phyloP scores from a whole-genome alignment of 306 rosid genomes.

The Benincasa hispida region DNA sequence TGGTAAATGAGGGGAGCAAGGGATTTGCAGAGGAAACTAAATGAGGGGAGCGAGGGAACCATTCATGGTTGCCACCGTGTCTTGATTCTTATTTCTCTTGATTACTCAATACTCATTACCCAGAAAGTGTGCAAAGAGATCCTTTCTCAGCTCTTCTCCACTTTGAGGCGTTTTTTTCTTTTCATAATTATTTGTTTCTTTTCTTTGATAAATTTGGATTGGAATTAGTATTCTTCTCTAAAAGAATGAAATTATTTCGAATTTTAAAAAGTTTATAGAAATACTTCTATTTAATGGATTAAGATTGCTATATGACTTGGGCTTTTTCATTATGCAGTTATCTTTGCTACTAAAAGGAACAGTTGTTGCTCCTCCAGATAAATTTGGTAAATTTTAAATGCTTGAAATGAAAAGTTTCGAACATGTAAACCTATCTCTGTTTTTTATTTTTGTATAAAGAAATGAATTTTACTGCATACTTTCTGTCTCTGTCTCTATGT shows the following conservation, averaged over 20 bases:
- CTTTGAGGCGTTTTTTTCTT: neutral
- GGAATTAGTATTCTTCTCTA: neutral
- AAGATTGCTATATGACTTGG: slow-evolving; percentile 9
- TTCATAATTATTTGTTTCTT: neutral
- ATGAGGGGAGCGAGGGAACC: neutral
- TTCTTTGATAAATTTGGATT: neutral
- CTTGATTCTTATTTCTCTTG: neutral
- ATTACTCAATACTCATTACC: neutral
- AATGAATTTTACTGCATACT: slow-evolving; percentile 5
- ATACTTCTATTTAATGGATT: slow-evolving; percentile 1
- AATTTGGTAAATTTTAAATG: slow-evolving; percentile 51
- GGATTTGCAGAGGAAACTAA: too few species aligned
- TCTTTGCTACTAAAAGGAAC: slow-evolving; percentile 92
- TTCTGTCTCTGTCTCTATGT: neutral
- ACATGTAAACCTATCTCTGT: slow-evolving; percentile 3
- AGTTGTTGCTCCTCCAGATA: slow-evolving; percentile 95
- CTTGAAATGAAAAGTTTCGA: slow-evolving; percentile 12
- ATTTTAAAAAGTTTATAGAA: neutral
- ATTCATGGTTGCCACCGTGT: too few species aligned
- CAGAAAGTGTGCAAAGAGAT: neutral
- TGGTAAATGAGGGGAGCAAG: neutral
- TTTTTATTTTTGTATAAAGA: neutral
- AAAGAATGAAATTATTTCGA: neutral
- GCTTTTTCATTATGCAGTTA: slow-evolving; percentile 42
- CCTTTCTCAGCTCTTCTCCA: neutral